These are phyloP conservation scores for Persicaria tinctoria DNA, from an alignment of 148 eudicot genomes.

Conservation along the genomic window DNA sequence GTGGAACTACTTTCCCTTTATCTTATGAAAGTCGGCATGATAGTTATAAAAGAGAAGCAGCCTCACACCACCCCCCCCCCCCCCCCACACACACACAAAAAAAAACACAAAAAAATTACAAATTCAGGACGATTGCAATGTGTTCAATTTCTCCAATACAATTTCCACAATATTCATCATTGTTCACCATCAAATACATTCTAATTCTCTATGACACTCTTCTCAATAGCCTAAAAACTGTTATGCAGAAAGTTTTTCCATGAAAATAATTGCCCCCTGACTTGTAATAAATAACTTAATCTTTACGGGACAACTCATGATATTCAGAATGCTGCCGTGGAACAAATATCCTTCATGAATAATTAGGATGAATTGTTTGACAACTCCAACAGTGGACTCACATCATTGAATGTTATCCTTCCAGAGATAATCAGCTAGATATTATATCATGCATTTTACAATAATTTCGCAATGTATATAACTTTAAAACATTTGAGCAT, in stretches of 20 bases:
- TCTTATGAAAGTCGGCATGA: not conserved
- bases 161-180: conserved; percentile 1
- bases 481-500: not conserved
- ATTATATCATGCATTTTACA: not conserved
- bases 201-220: not conserved
- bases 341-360: not conserved
- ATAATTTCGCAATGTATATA: not conserved
- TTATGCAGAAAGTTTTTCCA: not conserved
- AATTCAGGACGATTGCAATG: not conserved
- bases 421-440: not conserved
- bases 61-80: not conserved
- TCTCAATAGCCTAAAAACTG: not conserved
- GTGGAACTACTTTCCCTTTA: not conserved
- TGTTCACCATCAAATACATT: not conserved
- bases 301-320: not conserved
- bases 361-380: not conserved
- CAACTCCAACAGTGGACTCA: not conserved
- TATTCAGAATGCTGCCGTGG: not conserved
- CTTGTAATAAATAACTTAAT: not conserved
- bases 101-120: not conserved
- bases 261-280: not conserved
- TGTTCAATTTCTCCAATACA: not conserved
- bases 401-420: not conserved
- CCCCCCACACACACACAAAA: too few species aligned
- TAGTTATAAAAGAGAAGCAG: not conserved